phyloP scores from a whole-genome alignment of 495 filamentous ascomycete genomes.

The Aspergillus nidulans region DNA sequence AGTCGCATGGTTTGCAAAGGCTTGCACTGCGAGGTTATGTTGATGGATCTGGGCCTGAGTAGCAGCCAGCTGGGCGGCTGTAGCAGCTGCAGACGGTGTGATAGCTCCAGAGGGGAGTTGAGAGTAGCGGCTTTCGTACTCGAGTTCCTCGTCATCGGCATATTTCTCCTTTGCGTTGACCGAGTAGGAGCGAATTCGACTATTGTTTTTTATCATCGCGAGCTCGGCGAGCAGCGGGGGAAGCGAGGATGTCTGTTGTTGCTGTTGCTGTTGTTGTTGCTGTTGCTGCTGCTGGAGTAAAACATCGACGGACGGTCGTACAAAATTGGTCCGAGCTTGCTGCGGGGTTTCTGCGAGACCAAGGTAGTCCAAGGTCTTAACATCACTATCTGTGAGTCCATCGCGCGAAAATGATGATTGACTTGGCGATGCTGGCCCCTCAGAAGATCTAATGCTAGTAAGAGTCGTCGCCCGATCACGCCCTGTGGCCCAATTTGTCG shows the following conservation, averaged over 20 bases:
- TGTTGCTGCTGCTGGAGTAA: slow-evolving; percentile 34
- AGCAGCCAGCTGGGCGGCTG: slow-evolving; percentile 67
- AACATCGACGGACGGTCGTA: slow-evolving; percentile 47
- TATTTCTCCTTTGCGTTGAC: slow-evolving; percentile 99
- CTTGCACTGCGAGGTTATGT: slow-evolving; percentile 91
- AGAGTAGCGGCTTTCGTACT: slow-evolving; percentile 55
- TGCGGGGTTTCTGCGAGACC: slow-evolving; percentile 93
- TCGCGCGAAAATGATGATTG: slow-evolving; percentile 88
- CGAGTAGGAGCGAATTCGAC: slow-evolving; percentile 91
- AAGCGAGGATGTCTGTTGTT: slow-evolving; percentile 51
- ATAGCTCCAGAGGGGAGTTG: slow-evolving; percentile 63
- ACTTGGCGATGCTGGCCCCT: slow-evolving; percentile 80
- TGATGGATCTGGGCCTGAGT: slow-evolving; percentile 89
- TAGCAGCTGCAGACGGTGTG: slow-evolving; percentile 63
- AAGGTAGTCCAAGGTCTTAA: slow-evolving; percentile 92
- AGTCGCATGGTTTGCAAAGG: slow-evolving; percentile 78
- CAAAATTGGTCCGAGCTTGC: slow-evolving; percentile 65
- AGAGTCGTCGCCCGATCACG: slow-evolving; percentile 80
- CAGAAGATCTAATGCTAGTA: slow-evolving; percentile 82
- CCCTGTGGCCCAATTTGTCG: slow-evolving; percentile 71
- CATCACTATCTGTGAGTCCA: slow-evolving; percentile 80
- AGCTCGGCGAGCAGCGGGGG: slow-evolving; percentile 76
- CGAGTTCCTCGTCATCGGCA: slow-evolving; percentile 86
- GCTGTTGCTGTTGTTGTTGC: slow-evolving; percentile 48
- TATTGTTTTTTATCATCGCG: slow-evolving; percentile 72